Evolutionary conservation across 2,329 filamentous ascomycete genomes (phyloP).

Genomic region (Colletotrichum magnum): DNA sequence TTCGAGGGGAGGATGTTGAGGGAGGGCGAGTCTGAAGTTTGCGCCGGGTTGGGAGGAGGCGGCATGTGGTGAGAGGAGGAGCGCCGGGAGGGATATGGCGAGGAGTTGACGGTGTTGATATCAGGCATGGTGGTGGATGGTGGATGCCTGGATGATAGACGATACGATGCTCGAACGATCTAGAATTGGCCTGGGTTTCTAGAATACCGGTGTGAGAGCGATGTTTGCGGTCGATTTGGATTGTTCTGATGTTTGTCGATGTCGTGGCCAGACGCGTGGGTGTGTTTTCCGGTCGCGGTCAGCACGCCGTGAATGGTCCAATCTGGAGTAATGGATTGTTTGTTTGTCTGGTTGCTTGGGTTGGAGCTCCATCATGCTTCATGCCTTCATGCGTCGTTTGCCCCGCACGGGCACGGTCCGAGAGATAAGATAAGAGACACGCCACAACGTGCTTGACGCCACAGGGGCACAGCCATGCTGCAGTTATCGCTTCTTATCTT

Average conservation of each 20-base stretch:
- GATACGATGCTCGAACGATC: neutral
- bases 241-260: conserved; percentile 5
- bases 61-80: conserved; percentile 61
- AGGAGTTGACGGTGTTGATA: conserved; percentile 69
- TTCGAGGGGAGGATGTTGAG: conserved; percentile 72
- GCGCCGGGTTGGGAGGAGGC: conserved; percentile 51
- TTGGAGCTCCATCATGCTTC: conserved; percentile 37
- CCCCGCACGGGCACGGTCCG: conserved; percentile 8
- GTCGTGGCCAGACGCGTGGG: conserved; percentile 21
- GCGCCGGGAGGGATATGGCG: conserved; percentile 62
- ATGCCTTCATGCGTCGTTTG: conserved; percentile 35
- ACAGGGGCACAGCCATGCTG: neutral
- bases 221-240: conserved; percentile 4
- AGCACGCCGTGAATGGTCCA: conserved; percentile 25
- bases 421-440: neutral
- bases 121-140: conserved; percentile 61
- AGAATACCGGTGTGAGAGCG: neutral
- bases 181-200: neutral
- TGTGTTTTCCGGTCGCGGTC: conserved; percentile 22
- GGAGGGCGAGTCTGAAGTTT: conserved; percentile 49
- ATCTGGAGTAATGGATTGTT: conserved; percentile 12
- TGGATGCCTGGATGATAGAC: neutral
- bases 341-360: conserved; percentile 27
- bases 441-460: conserved; percentile 26
- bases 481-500: neutral